Conservation (phyloP, 2,329 filamentous ascomycete genomes). For the Fusarium sp. region DNA sequence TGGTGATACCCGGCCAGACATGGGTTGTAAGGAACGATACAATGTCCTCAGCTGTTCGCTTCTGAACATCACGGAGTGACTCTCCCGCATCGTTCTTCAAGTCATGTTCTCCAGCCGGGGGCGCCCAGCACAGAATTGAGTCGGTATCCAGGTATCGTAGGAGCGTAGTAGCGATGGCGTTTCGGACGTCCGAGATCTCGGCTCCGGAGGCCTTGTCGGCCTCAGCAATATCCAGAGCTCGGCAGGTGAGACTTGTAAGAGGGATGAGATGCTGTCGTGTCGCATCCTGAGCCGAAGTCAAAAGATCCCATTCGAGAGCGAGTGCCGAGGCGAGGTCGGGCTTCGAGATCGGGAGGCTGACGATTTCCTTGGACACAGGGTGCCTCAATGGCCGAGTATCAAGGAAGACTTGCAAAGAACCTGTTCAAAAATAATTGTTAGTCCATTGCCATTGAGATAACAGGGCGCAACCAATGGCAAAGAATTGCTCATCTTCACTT, state of each 20-base stretch:
- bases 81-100: constrained; percentile 57
- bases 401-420: constrained; percentile 69
- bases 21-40: constrained; percentile 72
- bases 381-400: constrained; percentile 82
- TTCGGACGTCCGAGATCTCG: constrained; percentile 62
- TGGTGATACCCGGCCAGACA: constrained; percentile 84
- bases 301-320: constrained; percentile 90
- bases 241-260: constrained; percentile 82
- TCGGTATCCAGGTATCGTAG: constrained; percentile 93
- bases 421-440: constrained; percentile 43
- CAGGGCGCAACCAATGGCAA: neutral
- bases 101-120: constrained; percentile 59
- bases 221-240: constrained; percentile 79
- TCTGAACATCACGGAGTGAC: constrained; percentile 76
- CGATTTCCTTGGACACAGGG: constrained; percentile 71
- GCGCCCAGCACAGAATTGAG: constrained; percentile 87
- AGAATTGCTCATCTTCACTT: constrained; percentile 35
- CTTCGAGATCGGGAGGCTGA: constrained; percentile 77
- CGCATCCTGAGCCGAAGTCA: constrained; percentile 82
- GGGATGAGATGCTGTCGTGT: constrained; percentile 88
- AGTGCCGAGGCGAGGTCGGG: constrained; percentile 83
- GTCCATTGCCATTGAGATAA: neutral
- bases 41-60: constrained; percentile 71
- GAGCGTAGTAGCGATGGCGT: constrained; percentile 70
- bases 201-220: constrained; percentile 61